Percentiles rank a stretch among this genome's conserved stretches.
These are phyloP conservation scores for Leucogyrophana mollusca DNA, from an alignment of 768 basidiomycete species.

Conservation along the genomic window DNA sequence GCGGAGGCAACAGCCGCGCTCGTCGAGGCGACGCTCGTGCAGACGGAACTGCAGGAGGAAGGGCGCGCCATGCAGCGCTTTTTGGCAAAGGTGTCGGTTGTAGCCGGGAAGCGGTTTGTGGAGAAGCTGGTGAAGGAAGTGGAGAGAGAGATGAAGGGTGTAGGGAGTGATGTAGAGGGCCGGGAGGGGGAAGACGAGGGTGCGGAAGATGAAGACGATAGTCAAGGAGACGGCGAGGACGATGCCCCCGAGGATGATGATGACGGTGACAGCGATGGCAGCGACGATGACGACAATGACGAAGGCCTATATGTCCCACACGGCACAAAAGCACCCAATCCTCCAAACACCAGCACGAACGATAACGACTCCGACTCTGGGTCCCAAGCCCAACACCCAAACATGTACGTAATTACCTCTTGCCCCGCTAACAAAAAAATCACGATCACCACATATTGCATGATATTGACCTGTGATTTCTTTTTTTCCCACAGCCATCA, in stretches of 20 bases:
- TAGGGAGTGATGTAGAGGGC: conserved; percentile 1
- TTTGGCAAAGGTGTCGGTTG: conserved; percentile 16
- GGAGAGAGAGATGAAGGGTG: background rate
- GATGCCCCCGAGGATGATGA: background rate
- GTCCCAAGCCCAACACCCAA: too few species aligned
- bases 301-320: too few species aligned
- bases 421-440: too few species aligned
- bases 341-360: too few species aligned
- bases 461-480: too few species aligned
- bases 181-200: background rate
- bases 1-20: conserved; percentile 20
- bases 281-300: background rate
- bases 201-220: background rate
- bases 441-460: too few species aligned
- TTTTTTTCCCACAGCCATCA: too few species aligned
- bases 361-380: too few species aligned
- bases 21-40: conserved; percentile 24
- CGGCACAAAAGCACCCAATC: too few species aligned
- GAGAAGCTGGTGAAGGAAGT: conserved; percentile 22
- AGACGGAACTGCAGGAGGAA: conserved; percentile 24
- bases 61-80: conserved; percentile 21
- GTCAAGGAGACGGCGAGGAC: background rate
- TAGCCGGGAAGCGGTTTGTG: conserved; percentile 28
- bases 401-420: too few species aligned
- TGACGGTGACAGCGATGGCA: background rate